Base-by-base conservation (phyloP, 2,329 filamentous ascomycete genomes). In the Ophiostoma novo-ulmi region DNA sequence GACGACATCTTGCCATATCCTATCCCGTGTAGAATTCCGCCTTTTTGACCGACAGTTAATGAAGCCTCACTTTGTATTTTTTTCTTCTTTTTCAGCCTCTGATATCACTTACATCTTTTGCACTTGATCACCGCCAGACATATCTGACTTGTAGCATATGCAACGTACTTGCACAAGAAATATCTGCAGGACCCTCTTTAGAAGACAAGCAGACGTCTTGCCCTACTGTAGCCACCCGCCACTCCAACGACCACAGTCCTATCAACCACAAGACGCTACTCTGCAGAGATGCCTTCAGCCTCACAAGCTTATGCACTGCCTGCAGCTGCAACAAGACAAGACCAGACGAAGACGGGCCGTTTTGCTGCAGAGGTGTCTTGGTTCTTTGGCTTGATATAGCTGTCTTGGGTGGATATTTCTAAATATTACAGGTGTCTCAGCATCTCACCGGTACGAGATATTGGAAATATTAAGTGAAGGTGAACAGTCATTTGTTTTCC, bases 281-380 rank as follows among this genome's bases (percentile, higher is more conserved):
- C 5, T 58, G 44, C 63, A 65, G 31, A 13, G 4, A 10, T 5
- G 20, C 36, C 36, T 65, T 22, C 52, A 65, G 63, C 63, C 63
- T 65, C 63, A 65, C 63, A 65, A 20, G 35, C 63, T 38, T 17
- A 35, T 39, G 35, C 63, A 65, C 35, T 35, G 14, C 35, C 58
- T 20, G 58, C 58, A 63, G 26, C 52, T 58, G 52, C 58, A 22
- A 55, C 8, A 35, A 35, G 14, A 35, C 2, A 35, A 63, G 58
- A 63, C 11, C 22, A 35, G 58, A 63, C 26, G 58, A 35, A 63
- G 58, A 63, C 26, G 26, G 58, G 58, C 26, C 55, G 52, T 35
- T 58, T 58, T 58, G 22, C 26, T 31, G 26, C 26, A 61, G 1
- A 44, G 13, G 41, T 44, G 41, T 20, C 41, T 44, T 20, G 17